Evolutionary conservation across 805 yeast species (phyloP).

Genomic region (Priceomyces carsonii): DNA sequence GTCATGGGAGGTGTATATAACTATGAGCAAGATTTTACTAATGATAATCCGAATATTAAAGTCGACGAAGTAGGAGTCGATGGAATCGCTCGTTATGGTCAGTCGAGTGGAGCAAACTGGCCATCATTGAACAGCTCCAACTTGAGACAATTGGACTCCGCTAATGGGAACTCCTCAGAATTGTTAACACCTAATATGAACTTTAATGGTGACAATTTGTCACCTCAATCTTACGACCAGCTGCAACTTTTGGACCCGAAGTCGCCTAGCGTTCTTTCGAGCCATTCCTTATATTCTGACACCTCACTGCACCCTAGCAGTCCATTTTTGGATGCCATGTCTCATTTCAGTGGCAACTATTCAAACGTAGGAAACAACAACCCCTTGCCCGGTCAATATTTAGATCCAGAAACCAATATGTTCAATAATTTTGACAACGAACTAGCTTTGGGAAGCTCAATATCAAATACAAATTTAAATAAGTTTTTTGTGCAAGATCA

Average conservation of each 20-base stretch:
- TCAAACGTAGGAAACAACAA: slow-evolving; percentile 11
- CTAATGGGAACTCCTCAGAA: slow-evolving; percentile 6
- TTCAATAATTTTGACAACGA: slow-evolving; percentile 30
- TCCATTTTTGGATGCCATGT: slow-evolving; percentile 38
- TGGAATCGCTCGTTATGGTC: too few species aligned
- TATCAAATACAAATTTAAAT: slow-evolving; percentile 34
- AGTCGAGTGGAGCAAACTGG: too few species aligned
- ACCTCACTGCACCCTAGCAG: slow-evolving; percentile 36
- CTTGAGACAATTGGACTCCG: background rate
- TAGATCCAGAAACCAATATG: slow-evolving; percentile 5
- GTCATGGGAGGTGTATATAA: too few species aligned
- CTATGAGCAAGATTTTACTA: too few species aligned
- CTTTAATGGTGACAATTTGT: slow-evolving; percentile 10
- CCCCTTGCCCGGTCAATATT: slow-evolving; percentile 7
- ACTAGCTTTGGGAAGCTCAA: slow-evolving; percentile 40
- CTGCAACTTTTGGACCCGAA: slow-evolving; percentile 17
- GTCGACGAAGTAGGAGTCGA: too few species aligned
- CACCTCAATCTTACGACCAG: background rate
- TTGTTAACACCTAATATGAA: slow-evolving; percentile 17
- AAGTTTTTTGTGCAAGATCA: slow-evolving; percentile 7
- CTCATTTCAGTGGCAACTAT: slow-evolving; percentile 26
- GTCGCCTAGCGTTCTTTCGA: slow-evolving; percentile 19
- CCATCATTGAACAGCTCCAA: slow-evolving; percentile 1
- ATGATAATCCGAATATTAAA: too few species aligned
- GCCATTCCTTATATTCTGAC: slow-evolving; percentile 34